Evolutionary conservation across 1,284 basidiomycete genomes (phyloP), one percentile per base, ranked within the genome.

Genomic region (Trametes versicolor): DNA sequence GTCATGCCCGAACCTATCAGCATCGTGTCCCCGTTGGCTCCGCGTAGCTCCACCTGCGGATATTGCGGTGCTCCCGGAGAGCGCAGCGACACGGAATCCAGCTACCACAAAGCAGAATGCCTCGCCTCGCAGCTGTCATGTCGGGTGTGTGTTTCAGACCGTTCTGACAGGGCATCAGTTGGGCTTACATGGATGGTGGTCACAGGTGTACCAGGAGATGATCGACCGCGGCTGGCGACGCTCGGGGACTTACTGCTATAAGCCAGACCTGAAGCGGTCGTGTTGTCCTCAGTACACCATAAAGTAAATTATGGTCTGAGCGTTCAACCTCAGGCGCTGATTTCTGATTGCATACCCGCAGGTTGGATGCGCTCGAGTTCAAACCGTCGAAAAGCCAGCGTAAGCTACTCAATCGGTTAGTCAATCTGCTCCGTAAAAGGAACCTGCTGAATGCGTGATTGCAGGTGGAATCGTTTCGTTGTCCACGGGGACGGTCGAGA

Each of bases 271-370:
- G 79, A 85, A 81, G 67, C 78, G 80, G 9, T 93, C 95, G 4
- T 98, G 97, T 75, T 98, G 97, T 75, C 94, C 96, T 0, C 94
- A 95, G 69, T 97, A 97, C 75, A 95, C 96, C 0, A 98, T 98
- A 76, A 92, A 87, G 87, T 93, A 70, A 57, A 79, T 74, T 32
- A 6, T 2, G 17, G 3, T 3, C 56, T 21, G 29, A 4, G 19
- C 19, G 25, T 13, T 21, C 34, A 19, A 27, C 7, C 12, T 21
- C 8, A 1, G 4, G 45, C 25, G 21, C 1, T 25, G 9, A 48
- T 25, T 41, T 21, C 10, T 48, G 4, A 2, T 17, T 48, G 12
- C 21, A 23, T 21, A 37, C 48, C 37, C 37, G 47, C 68, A 94
- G 93, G 72, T 83, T 97, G n/a, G 91, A 95, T 73, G 87, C 87